Base-by-base conservation (phyloP, 2,329 filamentous ascomycete genomes). In the Leptographium radiaticola region DNA sequence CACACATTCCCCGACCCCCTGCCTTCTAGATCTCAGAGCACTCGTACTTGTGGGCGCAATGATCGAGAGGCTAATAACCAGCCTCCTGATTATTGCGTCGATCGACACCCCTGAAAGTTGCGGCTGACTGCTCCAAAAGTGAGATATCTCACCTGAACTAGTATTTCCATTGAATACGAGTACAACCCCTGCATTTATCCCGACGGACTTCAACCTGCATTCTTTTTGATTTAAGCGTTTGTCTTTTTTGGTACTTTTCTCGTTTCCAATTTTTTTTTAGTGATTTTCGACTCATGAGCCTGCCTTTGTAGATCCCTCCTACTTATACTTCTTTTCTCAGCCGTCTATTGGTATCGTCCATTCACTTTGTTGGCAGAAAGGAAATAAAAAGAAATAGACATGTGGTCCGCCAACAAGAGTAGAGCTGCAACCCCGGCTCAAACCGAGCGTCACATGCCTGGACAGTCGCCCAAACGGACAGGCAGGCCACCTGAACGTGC, bases 301-400 rank as follows among this genome's bases (percentile, higher is more conserved):
- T 42, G 38, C 25, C 25, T 43, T 42, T 43, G 7, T 12, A 12
- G 36, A 12, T 25, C 38, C 20, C 15, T 36, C 49, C 15, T 45
- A 33, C 13, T 39, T 38, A 20, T 42, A 20, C 47, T 34, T 34
- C 38, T 43, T 42, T 15, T 33, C 49, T n/a, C 49, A 36, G 38
- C 49, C 49, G 25, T 50, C 49, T 50, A 50, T 40, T 50, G 49
- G 49, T 50, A 50, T 50, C 49, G 49, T 50, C 49, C 49, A 30
- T 25, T 38, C 30, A n/a, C 30, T 16, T 25, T 42, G 33, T 50
- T 33, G 36, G 49, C n/a, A 18, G 40, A 36, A 42, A 18, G 11
- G 18, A 18, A 31, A 33, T 13, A 42, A 50, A 42, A 6, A 6
- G 38, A 33, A 42, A 50, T 42, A 43, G 48, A 36, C 38, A 49